Evolutionary conservation across 768 basidiomycete genomes (phyloP).

Genomic region (Lentinula boryana): DNA sequence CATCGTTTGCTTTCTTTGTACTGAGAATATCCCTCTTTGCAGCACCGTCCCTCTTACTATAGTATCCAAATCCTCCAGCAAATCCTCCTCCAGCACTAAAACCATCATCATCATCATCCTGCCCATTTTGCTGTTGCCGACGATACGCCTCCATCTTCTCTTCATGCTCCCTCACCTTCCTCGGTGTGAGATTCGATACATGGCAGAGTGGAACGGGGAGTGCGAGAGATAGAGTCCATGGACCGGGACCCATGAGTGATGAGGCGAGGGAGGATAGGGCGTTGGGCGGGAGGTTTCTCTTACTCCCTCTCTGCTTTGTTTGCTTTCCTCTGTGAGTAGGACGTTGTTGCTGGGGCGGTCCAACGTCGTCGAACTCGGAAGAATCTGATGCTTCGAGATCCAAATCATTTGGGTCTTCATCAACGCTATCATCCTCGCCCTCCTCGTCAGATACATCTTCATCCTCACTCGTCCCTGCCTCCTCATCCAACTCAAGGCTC

Average conservation of each 20-base stretch:
- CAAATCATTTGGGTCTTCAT: neutral
- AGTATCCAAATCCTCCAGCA: neutral
- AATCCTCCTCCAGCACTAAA: neutral
- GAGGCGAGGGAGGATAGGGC: slow-evolving; percentile 55
- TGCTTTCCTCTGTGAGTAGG: neutral
- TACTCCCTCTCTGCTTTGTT: too few species aligned
- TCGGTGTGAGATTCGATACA: slow-evolving; percentile 11
- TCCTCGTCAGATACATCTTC: neutral
- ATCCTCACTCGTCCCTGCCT: neutral
- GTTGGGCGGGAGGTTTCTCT: neutral
- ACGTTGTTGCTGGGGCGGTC: too few species aligned
- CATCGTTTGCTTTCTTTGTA: neutral
- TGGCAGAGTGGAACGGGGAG: slow-evolving; percentile 68
- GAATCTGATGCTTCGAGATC: neutral
- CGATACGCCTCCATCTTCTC: neutral
- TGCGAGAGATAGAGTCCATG: slow-evolving; percentile 75
- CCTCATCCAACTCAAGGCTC: neutral
- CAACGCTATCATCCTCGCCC: neutral
- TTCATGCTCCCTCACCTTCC: neutral
- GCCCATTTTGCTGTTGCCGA: neutral
- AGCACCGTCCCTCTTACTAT: neutral
- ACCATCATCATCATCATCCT: neutral
- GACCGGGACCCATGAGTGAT: slow-evolving; percentile 69
- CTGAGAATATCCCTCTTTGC: neutral
- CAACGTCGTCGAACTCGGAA: neutral